Evolutionary conservation across 129 eudicot genomes (phyloP).

Genomic region (Chrysanthemum seticuspe): DNA sequence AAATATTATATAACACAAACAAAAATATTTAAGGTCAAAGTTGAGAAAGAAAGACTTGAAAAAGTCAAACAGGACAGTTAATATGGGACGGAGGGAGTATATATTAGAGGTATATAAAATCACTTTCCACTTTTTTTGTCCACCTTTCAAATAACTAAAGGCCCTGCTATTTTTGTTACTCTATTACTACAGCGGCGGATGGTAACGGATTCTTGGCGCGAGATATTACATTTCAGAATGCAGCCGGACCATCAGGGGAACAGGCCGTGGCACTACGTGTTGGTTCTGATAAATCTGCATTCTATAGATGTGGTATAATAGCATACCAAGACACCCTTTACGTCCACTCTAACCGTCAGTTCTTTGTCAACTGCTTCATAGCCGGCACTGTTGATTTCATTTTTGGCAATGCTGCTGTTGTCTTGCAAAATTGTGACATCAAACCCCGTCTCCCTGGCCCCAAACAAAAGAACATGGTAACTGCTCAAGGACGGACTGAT

Average conservation of each 20-base stretch:
- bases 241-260: constrained; percentile 61
- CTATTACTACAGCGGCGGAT: constrained; percentile 8
- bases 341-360: constrained; percentile 48
- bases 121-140: no score
- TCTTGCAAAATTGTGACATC: constrained; percentile 49
- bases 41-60: no score
- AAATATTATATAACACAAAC: no score
- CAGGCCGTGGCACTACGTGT: constrained; percentile 71
- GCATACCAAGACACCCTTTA: constrained; percentile 68
- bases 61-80: no score
- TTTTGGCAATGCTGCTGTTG: constrained; percentile 44
- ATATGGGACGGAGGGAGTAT: no score
- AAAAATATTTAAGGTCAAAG: no score
- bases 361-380: constrained; percentile 50
- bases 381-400: constrained; percentile 71
- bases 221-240: constrained; percentile 51
- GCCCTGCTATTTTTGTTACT: no score
- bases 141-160: no score
- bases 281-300: constrained; percentile 47
- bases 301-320: constrained; percentile 49
- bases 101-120: no score
- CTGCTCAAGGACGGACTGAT: constrained; percentile 52
- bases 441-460: constrained; percentile 38
- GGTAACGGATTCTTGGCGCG: constrained; percentile 56
- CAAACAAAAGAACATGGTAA: constrained; percentile 50